phyloP scores from a whole-genome alignment of 306 rosid genomes.

The Herpetospermum pedunculosum region DNA sequence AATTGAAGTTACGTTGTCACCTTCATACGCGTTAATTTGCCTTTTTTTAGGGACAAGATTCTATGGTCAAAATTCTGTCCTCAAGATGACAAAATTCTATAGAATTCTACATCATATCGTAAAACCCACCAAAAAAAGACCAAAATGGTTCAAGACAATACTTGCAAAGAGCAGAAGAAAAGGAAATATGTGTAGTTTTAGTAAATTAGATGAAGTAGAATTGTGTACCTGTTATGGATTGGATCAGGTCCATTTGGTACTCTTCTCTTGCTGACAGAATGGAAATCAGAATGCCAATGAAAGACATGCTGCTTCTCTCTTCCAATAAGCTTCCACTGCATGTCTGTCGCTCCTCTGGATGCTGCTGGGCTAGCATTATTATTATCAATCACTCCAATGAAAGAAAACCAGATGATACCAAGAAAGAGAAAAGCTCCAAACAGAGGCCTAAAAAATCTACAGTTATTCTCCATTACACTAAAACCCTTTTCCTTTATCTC shows the following conservation, averaged over 20 bases:
- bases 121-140: neutral
- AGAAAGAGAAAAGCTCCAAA: conserved; percentile 42
- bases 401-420: conserved; percentile 52
- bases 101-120: neutral
- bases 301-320: conserved; percentile 36
- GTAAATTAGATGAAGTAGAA: neutral
- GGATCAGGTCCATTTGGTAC: conserved; percentile 99
- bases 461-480: conserved; percentile 30
- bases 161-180: neutral
- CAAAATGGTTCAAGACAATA: neutral
- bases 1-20: neutral
- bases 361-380: conserved; percentile 32
- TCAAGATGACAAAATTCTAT: neutral
- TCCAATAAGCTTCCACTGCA: conserved; percentile 52
- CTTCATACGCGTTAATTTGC: neutral
- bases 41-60: neutral
- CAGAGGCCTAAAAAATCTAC: conserved; percentile 34
- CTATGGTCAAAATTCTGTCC: neutral
- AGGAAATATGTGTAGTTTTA: neutral
- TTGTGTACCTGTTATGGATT: conserved; percentile 86
- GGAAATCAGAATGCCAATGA: conserved; percentile 38
- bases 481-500: conserved; percentile 10
- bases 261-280: conserved; percentile 83
- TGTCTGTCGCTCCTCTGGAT: conserved; percentile 19
- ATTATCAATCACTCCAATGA: conserved; percentile 38